These are phyloP conservation scores for Schizonepeta tenuifolia DNA, from an alignment of 257 asterid genomes.

Conservation along the genomic window DNA sequence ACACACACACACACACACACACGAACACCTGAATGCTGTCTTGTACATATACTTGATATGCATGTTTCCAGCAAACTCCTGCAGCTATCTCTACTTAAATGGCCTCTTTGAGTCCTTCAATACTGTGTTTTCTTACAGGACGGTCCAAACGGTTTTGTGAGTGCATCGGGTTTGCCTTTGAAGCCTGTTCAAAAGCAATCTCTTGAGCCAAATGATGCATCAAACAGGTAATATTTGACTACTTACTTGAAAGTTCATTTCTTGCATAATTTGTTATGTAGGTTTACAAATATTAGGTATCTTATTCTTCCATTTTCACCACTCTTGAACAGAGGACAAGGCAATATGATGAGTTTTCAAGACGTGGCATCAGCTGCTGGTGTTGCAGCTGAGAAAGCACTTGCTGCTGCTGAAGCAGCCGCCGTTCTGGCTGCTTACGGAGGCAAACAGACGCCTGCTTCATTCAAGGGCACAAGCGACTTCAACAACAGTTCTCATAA, in stretches of 20 bases:
- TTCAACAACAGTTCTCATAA: conserved; percentile 6
- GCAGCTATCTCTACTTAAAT: background rate
- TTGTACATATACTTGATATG: too few species aligned
- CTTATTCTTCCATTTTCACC: conserved; percentile 17
- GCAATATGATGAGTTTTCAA: conserved; percentile 42
- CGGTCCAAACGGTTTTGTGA: conserved; percentile 70
- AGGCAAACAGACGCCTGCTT: conserved; percentile 46
- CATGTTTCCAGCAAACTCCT: background rate
- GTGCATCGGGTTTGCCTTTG: conserved; percentile 77
- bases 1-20: too few species aligned
- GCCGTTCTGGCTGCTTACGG: conserved; percentile 59
- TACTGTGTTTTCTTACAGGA: conserved; percentile 47
- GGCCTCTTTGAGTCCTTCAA: conserved; percentile 5
- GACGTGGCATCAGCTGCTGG: conserved; percentile 86
- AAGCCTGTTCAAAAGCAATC: conserved; percentile 52
- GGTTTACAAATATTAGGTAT: background rate
- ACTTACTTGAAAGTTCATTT: background rate
- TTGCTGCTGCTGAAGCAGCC: conserved; percentile 97
- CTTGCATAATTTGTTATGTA: background rate
- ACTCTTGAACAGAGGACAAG: conserved; percentile 42
- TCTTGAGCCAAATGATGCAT: conserved; percentile 44
- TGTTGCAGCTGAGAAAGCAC: conserved; percentile 86
- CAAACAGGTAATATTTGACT: conserved; percentile 49
- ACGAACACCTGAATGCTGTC: too few species aligned
- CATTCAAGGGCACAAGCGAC: conserved; percentile 22